Evolutionary conservation across 768 basidiomycete species (phyloP).

Genomic region (Antrodiella citrinella): DNA sequence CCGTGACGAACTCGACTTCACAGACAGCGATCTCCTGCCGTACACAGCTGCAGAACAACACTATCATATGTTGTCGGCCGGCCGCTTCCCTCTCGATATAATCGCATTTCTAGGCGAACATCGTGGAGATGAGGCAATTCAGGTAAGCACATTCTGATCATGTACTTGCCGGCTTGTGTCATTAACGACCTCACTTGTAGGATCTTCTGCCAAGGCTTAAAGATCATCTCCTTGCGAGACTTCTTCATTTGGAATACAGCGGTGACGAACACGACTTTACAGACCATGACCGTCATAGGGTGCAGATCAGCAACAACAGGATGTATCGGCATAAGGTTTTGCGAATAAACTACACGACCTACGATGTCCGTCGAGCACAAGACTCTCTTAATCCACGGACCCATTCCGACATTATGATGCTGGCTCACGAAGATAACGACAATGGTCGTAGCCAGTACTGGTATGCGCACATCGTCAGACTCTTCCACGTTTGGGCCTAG

Average conservation of each 20-base stretch:
- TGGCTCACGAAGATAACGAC: neutral
- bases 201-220: conserved; percentile 23
- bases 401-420: conserved; percentile 12
- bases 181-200: conserved; percentile 9
- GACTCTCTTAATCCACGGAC: conserved; percentile 10
- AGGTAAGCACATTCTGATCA: conserved; percentile 10
- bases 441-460: conserved; percentile 16
- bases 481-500: conserved; percentile 26
- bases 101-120: neutral
- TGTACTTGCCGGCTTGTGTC: neutral
- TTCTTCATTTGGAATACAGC: conserved; percentile 16
- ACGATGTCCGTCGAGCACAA: conserved; percentile 13
- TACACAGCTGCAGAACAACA: conserved; percentile 21
- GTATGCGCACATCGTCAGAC: conserved; percentile 22
- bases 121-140: conserved; percentile 7
- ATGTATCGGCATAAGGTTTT: conserved; percentile 15
- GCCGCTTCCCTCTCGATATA: neutral
- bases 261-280: conserved; percentile 23
- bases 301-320: conserved; percentile 11
- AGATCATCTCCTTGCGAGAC: conserved; percentile 21
- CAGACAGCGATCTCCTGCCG: conserved; percentile 8
- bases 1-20: neutral
- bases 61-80: conserved; percentile 15
- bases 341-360: conserved; percentile 17
- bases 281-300: conserved; percentile 5